phyloP scores from a whole-genome alignment of 352 stramenopile species.

The Plasmopara viticola region DNA sequence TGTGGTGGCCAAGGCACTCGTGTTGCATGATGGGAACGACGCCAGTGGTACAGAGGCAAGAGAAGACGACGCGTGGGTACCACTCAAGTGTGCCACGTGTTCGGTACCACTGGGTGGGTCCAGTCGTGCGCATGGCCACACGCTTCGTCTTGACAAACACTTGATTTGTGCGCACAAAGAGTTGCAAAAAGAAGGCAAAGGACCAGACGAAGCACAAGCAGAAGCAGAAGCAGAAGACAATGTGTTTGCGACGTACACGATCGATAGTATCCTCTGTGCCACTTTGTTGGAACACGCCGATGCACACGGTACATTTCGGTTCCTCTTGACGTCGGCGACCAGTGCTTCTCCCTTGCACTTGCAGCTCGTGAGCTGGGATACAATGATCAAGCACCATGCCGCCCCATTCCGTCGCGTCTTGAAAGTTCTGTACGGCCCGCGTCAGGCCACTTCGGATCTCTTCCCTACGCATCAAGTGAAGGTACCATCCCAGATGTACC shows the following conservation, averaged over 20 bases:
- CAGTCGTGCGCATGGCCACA: constrained; percentile 31
- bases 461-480: constrained; percentile 29
- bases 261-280: constrained; percentile 63
- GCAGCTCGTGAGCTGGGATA: constrained; percentile 72
- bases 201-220: neutral
- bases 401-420: constrained; percentile 46
- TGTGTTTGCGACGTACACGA: constrained; percentile 61
- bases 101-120: constrained; percentile 29
- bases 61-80: constrained; percentile 26
- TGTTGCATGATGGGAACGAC: constrained; percentile 3
- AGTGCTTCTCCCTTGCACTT: constrained; percentile 14
- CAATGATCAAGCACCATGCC: constrained; percentile 35
- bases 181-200: neutral
- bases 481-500: constrained; percentile 27
- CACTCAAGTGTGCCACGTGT: constrained; percentile 41
- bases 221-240: constrained; percentile 13
- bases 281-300: constrained; percentile 66
- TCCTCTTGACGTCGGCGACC: constrained; percentile 24
- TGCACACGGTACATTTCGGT: constrained; percentile 69
- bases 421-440: constrained; percentile 51
- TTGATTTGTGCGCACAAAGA: constrained; percentile 23
- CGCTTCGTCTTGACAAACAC: constrained; percentile 61
- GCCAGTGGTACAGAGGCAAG: neutral
- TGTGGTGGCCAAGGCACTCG: constrained; percentile 16
- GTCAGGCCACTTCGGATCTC: constrained; percentile 10